Conservation (phyloP, 192 early-diverging fungal species). For the Coemansia asiatica region DNA sequence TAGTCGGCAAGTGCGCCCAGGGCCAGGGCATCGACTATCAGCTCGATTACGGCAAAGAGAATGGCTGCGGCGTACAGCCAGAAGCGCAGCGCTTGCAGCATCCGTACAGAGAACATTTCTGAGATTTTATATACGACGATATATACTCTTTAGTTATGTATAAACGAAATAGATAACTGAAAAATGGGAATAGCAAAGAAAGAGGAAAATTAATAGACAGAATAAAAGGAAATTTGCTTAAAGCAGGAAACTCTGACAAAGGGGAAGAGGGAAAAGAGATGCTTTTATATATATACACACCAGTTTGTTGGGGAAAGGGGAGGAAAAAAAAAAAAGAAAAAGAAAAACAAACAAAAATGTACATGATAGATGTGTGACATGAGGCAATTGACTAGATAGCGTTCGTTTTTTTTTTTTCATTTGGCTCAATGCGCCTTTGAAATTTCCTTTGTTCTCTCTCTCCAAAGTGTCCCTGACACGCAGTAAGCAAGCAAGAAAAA, state of each 20-base stretch:
- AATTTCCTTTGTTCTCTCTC: too few relatives aligned
- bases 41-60: constrained; percentile 35
- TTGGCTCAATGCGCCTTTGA: too few relatives aligned
- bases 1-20: constrained; percentile 23
- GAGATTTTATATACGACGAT: too few relatives aligned
- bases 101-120: constrained; percentile 10
- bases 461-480: too few relatives aligned
- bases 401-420: too few relatives aligned
- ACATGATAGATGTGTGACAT: background rate
- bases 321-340: background rate
- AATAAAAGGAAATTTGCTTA: background rate
- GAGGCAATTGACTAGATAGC: too few relatives aligned
- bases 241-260: background rate
- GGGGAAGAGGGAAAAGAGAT: background rate
- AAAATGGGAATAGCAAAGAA: background rate
- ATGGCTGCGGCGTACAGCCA: constrained; percentile 28
- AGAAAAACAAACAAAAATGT: background rate
- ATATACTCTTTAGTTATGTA: background rate
- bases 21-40: constrained; percentile 42
- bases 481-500: too few relatives aligned
- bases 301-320: background rate
- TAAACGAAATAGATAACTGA: constrained; percentile 1
- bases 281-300: background rate
- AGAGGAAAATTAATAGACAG: constrained; percentile 2
- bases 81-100: constrained; percentile 35